These are phyloP conservation scores for Castanea crenata DNA, from an alignment of 306 rosid genomes.

Conservation along the genomic window DNA sequence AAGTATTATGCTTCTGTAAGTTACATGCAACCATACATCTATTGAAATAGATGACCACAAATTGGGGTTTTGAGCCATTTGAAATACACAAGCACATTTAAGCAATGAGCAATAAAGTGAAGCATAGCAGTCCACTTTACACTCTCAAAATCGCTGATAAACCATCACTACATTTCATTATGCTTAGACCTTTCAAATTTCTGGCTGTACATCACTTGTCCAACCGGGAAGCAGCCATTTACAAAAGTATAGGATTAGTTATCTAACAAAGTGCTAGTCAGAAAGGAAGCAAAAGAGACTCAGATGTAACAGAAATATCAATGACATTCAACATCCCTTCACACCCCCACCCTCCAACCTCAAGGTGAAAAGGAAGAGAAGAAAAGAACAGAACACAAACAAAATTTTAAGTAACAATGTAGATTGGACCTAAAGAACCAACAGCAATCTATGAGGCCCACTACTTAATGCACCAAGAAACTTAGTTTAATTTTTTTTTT, in stretches of 20 bases:
- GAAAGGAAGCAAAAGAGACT: neutral
- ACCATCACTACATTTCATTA: neutral
- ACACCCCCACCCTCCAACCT: too few relatives aligned
- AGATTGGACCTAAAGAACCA: neutral
- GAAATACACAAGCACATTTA: neutral
- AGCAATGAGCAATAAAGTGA: slow-evolving; percentile 1
- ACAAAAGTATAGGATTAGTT: neutral
- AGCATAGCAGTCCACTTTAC: neutral
- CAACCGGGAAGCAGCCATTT: neutral
- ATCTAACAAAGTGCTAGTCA: neutral
- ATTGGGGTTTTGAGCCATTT: neutral
- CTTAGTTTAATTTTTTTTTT: neutral
- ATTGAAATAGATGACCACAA: neutral
- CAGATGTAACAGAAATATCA: neutral
- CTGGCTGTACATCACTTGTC: neutral
- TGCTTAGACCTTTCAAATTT: neutral
- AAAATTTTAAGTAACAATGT: neutral
- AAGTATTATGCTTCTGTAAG: neutral
- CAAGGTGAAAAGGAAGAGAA: neutral
- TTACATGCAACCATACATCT: neutral
- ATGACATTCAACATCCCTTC: too few relatives aligned
- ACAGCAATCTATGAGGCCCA: neutral
- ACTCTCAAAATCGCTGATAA: neutral
- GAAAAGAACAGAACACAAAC: neutral
- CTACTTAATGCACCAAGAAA: neutral